These are phyloP conservation scores for Ogataea chonburiensis DNA, from an alignment of 805 yeast genomes.

Conservation along the genomic window DNA sequence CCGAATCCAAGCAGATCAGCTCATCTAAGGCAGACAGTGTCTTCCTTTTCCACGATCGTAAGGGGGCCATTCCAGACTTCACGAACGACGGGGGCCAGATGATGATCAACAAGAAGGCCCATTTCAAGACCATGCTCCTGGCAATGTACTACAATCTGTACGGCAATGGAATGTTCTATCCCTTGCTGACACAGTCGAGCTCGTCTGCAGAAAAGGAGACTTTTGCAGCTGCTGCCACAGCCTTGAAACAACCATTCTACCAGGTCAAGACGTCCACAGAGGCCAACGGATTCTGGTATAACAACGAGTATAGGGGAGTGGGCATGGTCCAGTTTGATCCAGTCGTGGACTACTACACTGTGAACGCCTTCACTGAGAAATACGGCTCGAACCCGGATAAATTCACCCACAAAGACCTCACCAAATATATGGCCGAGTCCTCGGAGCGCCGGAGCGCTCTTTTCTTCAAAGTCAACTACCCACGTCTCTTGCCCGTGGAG, in stretches of 20 bases:
- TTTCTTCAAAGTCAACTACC: slow-evolving; percentile 35
- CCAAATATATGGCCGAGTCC: slow-evolving; percentile 22
- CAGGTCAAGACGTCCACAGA: slow-evolving; percentile 46
- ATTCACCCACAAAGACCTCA: slow-evolving; percentile 19
- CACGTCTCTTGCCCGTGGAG: slow-evolving; percentile 34
- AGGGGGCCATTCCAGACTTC: slow-evolving; percentile 48
- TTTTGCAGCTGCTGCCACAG: slow-evolving; percentile 49
- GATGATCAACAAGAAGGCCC: slow-evolving; percentile 46
- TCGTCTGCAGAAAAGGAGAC: slow-evolving; percentile 54
- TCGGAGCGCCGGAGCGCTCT: slow-evolving; percentile 29
- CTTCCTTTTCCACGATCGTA: slow-evolving; percentile 30
- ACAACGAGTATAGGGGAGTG: slow-evolving; percentile 41
- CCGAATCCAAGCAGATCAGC: slow-evolving; percentile 28
- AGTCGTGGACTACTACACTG: slow-evolving; percentile 37
- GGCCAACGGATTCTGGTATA: slow-evolving; percentile 47
- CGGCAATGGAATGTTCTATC: slow-evolving; percentile 44
- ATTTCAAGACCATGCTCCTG: slow-evolving; percentile 45
- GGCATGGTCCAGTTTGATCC: slow-evolving; percentile 58
- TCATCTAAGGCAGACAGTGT: slow-evolving; percentile 19
- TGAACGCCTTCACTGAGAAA: slow-evolving; percentile 24
- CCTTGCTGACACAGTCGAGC: slow-evolving; percentile 38
- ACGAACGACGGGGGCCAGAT: slow-evolving; percentile 53
- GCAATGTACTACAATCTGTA: slow-evolving; percentile 50
- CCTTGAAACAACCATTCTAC: slow-evolving; percentile 40
- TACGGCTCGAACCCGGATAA: slow-evolving; percentile 23